Evolutionary conservation across 768 basidiomycete genomes (phyloP).

Genomic region (Atractiella rhizophila): DNA sequence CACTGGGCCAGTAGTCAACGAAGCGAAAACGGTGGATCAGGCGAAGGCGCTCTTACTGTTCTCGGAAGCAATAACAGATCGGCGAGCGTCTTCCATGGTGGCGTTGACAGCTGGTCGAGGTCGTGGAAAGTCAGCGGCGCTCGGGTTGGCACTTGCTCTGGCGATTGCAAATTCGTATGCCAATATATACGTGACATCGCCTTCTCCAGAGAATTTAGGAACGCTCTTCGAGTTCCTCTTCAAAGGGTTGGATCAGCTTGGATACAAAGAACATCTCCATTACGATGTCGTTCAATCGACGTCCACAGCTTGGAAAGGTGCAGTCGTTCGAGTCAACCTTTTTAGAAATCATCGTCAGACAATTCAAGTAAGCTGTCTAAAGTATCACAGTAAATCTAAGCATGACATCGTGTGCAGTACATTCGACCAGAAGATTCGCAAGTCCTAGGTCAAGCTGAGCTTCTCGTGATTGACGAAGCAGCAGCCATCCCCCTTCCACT

Average conservation of each 20-base stretch:
- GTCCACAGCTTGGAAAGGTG: slow-evolving; percentile 81
- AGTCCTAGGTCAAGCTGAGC: slow-evolving; percentile 86
- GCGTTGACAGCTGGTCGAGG: slow-evolving; percentile 85
- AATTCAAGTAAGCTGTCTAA: slow-evolving; percentile 41
- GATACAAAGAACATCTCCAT: slow-evolving; percentile 91
- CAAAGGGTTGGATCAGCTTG: slow-evolving; percentile 78
- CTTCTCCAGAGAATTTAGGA: slow-evolving; percentile 88
- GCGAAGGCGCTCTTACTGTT: slow-evolving; percentile 79
- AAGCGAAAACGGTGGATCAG: slow-evolving; percentile 80
- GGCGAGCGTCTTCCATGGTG: slow-evolving; percentile 78
- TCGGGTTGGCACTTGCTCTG: slow-evolving; percentile 82
- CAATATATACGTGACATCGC: slow-evolving; percentile 94
- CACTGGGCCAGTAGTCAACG: slow-evolving; percentile 62
- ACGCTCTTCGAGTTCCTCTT: slow-evolving; percentile 95
- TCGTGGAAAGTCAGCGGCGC: slow-evolving; percentile 81
- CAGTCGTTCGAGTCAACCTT: slow-evolving; percentile 81
- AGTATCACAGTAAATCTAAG: neutral
- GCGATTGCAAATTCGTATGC: slow-evolving; percentile 82
- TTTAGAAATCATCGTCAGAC: slow-evolving; percentile 86
- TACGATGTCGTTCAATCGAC: slow-evolving; percentile 93
- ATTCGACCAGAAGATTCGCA: slow-evolving; percentile 96
- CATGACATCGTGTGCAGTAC: slow-evolving; percentile 33
- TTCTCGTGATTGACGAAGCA: slow-evolving; percentile 93
- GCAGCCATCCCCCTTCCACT: slow-evolving; percentile 93
- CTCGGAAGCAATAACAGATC: slow-evolving; percentile 63